phyloP scores from a whole-genome alignment of 139 green algal genomes.

The Raphidocelis subcapitata region DNA sequence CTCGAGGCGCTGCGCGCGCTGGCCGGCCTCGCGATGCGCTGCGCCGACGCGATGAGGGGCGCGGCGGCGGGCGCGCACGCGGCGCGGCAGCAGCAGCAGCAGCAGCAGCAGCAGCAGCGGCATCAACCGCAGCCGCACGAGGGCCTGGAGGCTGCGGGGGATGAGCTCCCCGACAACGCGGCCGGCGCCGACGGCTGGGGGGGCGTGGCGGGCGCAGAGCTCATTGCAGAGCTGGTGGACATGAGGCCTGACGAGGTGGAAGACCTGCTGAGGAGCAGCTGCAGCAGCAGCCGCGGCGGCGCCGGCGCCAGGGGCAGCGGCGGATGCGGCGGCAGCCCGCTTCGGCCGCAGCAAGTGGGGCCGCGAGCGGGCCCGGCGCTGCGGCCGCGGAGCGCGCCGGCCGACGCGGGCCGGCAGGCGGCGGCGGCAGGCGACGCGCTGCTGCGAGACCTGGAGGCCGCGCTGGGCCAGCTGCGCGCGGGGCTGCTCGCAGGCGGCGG shows the following conservation, averaged over 20 bases:
- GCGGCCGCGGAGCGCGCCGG: not conserved
- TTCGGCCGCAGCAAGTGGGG: not conserved
- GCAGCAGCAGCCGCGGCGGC: not conserved
- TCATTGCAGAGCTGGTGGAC: conserved; percentile 38
- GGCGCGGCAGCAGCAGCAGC: not conserved
- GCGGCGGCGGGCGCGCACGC: not conserved
- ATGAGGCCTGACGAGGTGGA: conserved; percentile 30
- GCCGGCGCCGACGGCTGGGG: not conserved
- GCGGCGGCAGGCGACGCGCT: not conserved
- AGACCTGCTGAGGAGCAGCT: conserved; percentile 32
- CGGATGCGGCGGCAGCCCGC: not conserved
- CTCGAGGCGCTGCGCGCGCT: conserved; percentile 23
- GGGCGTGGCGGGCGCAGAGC: conserved; percentile 12
- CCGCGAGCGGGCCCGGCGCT: not conserved
- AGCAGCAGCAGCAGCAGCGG: not conserved
- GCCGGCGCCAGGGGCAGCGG: not conserved
- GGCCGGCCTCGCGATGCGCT: conserved; percentile 11
- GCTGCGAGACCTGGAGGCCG: not conserved
- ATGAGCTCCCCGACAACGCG: not conserved
- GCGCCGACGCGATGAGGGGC: conserved; percentile 6
- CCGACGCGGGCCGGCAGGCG: too few relatives aligned
- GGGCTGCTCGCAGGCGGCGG: too few relatives aligned
- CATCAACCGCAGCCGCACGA: not conserved
- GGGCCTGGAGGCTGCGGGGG: too few relatives aligned
- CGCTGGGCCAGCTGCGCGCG: not conserved